Evolutionary conservation across 1,284 basidiomycete genomes (phyloP).

Genomic region (Rhodotorula mucilaginosa): DNA sequence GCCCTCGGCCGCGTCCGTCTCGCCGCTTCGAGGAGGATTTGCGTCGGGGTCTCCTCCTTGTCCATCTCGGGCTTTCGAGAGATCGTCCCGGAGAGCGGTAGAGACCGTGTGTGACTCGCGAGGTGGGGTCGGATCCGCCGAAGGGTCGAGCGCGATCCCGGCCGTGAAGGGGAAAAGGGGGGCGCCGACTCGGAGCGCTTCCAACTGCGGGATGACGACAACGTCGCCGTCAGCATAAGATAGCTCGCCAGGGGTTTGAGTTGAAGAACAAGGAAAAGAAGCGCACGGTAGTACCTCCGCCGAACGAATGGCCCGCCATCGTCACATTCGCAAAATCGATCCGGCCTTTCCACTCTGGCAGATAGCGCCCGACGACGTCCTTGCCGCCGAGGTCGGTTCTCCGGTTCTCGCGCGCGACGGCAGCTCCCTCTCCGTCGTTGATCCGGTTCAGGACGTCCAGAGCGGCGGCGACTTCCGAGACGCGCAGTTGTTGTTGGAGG

Average conservation of each 20-base stretch:
- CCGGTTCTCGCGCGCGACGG: slow-evolving; percentile 35
- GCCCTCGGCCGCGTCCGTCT: background rate
- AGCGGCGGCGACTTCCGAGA: slow-evolving; percentile 51
- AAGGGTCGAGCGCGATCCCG: slow-evolving; percentile 40
- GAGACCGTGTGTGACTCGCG: background rate
- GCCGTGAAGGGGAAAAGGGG: slow-evolving; percentile 23
- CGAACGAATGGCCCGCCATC: slow-evolving; percentile 47
- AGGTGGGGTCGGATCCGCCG: slow-evolving; percentile 34
- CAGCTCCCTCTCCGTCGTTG: slow-evolving; percentile 43
- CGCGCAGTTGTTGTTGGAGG: slow-evolving; percentile 52
- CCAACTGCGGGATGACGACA: slow-evolving; percentile 20
- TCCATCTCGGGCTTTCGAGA: background rate
- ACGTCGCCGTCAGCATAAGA: background rate
- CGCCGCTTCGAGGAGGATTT: background rate
- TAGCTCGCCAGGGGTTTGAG: background rate
- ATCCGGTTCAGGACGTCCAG: slow-evolving; percentile 48
- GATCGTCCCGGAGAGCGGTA: background rate
- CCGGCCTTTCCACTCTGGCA: slow-evolving; percentile 43
- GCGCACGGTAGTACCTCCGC: slow-evolving; percentile 40
- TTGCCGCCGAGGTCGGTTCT: slow-evolving; percentile 10
- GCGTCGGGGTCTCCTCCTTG: background rate
- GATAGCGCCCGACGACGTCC: slow-evolving; percentile 15
- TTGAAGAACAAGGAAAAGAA: fast-evolving
- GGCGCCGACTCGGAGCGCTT: slow-evolving; percentile 20
- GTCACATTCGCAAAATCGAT: slow-evolving; percentile 39